Evolutionary conservation across 106 monocot species (phyloP).

Genomic region (Dioscorea dumetorum): DNA sequence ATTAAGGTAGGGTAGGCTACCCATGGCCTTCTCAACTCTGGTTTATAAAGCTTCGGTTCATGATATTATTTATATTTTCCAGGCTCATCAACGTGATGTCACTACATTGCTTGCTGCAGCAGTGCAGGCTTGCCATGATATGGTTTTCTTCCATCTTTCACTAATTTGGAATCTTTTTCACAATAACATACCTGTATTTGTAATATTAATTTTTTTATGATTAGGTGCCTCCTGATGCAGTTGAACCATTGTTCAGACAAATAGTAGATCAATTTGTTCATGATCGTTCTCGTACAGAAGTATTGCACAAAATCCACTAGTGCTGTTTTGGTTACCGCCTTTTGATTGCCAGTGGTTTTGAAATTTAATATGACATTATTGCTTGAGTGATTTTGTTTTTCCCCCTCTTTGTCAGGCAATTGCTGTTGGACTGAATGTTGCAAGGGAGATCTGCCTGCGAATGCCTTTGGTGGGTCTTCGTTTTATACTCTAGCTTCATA

Average conservation of each 20-base stretch:
- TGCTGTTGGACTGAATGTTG: slow-evolving; percentile 89
- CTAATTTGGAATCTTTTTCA: not conserved
- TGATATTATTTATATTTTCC: slow-evolving; percentile 12
- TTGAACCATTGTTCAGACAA: slow-evolving; percentile 89
- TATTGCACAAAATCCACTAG: slow-evolving; percentile 10
- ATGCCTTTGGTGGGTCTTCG: slow-evolving; percentile 72
- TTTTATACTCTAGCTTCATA: not conserved
- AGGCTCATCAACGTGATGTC: slow-evolving; percentile 97
- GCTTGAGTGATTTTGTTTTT: not conserved
- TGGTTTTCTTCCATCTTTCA: slow-evolving; percentile 31
- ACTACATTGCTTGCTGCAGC: slow-evolving; percentile 88
- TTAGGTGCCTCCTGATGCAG: slow-evolving; percentile 97
- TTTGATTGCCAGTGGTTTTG: slow-evolving; percentile 6
- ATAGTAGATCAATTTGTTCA: slow-evolving; percentile 97
- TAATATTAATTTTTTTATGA: not conserved
- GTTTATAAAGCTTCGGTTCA: slow-evolving; percentile 2
- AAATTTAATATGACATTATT: not conserved
- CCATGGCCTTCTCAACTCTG: too few relatives aligned
- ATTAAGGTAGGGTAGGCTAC: slow-evolving; percentile 51
- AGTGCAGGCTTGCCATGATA: slow-evolving; percentile 94
- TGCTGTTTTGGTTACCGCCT: not conserved
- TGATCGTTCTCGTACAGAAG: slow-evolving; percentile 89
- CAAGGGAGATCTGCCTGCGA: slow-evolving; percentile 84
- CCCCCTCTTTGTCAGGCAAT: slow-evolving; percentile 52
- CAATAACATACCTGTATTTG: too few relatives aligned